phyloP scores from a whole-genome alignment of 1,284 basidiomycete genomes.

The Trichosporon faecale region DNA sequence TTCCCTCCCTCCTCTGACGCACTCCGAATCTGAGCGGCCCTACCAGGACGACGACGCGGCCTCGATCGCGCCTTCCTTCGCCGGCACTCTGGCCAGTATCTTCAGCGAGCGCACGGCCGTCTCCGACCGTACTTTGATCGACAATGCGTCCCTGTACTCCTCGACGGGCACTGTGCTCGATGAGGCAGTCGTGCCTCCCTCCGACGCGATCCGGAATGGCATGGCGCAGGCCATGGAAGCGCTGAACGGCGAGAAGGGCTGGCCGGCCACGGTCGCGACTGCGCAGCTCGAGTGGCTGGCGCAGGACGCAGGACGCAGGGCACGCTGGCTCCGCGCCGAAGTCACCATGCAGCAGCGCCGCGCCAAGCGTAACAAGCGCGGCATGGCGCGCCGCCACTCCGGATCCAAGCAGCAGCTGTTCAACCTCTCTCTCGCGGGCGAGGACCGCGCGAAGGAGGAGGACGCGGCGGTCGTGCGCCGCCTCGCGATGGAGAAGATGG shows the following conservation, averaged over 20 bases:
- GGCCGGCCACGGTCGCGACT: slow-evolving; percentile 9
- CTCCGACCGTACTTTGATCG: neutral
- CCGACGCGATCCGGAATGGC: neutral
- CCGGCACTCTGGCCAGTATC: neutral
- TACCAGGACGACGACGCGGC: neutral
- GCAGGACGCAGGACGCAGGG: slow-evolving; percentile 10
- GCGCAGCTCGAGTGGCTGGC: slow-evolving; percentile 19
- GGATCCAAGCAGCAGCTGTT: neutral
- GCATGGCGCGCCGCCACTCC: neutral
- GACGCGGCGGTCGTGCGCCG: slow-evolving; percentile 12
- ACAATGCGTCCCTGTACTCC: neutral
- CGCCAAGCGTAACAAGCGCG: neutral
- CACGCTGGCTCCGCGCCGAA: slow-evolving; percentile 17
- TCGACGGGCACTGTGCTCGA: neutral
- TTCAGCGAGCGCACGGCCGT: neutral
- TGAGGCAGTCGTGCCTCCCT: neutral
- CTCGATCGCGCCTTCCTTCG: neutral
- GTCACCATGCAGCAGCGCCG: neutral
- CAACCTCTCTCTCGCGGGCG: slow-evolving; percentile 7
- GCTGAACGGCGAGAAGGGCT: slow-evolving; percentile 17
- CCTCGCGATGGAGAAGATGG: slow-evolving; percentile 9
- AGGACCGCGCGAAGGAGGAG: slow-evolving; percentile 6
- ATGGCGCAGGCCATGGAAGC: slow-evolving; percentile 8
- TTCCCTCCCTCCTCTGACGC: neutral
- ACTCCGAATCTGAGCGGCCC: neutral